A percentile compares a stretch with the other conserved stretches of the same genome.
Conservation (phyloP, 2,329 filamentous ascomycete genomes). For the Fonsecaea erecta region DNA sequence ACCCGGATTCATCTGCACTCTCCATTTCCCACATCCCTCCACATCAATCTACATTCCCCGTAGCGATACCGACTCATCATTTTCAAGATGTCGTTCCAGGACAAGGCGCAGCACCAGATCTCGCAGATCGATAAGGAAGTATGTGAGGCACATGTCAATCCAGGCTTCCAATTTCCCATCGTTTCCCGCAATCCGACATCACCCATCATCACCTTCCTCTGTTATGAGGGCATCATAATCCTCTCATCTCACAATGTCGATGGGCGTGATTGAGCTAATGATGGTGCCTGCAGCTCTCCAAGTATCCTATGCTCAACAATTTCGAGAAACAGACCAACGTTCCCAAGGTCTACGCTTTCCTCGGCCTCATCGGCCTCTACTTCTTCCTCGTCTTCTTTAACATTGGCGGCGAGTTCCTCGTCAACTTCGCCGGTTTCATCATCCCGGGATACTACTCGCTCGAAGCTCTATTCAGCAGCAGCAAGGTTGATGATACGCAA, state of each 20-base stretch:
- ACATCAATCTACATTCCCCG: neutral
- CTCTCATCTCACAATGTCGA: constrained; percentile 1
- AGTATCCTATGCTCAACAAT: constrained; percentile 69
- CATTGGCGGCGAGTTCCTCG: constrained; percentile 70
- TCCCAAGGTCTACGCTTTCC: constrained; percentile 70
- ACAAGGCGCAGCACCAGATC: constrained; percentile 66
- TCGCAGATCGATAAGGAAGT: constrained; percentile 73
- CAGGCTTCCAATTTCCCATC: constrained; percentile 13
- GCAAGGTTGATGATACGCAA: constrained; percentile 68
- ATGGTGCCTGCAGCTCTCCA: constrained; percentile 60
- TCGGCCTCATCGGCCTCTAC: constrained; percentile 68
- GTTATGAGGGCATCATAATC: neutral
- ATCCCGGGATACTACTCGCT: constrained; percentile 71
- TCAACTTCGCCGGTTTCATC: constrained; percentile 69
- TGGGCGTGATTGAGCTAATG: constrained; percentile 12
- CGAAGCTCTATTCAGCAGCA: constrained; percentile 64
- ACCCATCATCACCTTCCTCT: neutral
- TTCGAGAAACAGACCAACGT: constrained; percentile 71
- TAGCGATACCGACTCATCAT: constrained; percentile 2
- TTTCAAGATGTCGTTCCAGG: constrained; percentile 57
- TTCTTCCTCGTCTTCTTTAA: constrained; percentile 75
- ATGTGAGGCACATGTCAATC: constrained; percentile 36
- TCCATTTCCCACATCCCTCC: neutral
- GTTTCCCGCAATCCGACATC: neutral
- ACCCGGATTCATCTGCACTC: constrained; percentile 4